Base-by-base conservation (phyloP, 306 rosid species). In the Bauhinia variegata region DNA sequence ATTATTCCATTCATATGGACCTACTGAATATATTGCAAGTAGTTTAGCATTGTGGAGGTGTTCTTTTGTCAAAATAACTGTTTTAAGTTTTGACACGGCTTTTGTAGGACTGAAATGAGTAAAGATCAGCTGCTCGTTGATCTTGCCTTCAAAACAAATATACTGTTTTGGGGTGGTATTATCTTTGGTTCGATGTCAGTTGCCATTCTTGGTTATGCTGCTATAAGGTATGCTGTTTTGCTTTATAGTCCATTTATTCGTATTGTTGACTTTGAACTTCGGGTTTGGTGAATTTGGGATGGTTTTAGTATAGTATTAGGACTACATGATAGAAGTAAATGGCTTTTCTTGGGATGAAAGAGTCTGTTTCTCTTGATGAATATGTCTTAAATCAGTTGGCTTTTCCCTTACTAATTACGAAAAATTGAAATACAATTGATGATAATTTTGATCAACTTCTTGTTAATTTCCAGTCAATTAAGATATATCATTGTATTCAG, bases 111-210 rank as follows among this genome's bases (percentile, higher is more conserved):
- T 49, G 90, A 86, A 63, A 72, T 82, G 90, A 82, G 70, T 23
- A 90, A 93, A 85, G 95, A 93, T 62, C 86, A 86, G 83, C 88
- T 93, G 92, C 79, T 93, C 68, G 47, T 43, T 44, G 86, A 88
- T 68, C 87, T 90, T 48, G 76, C 86, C 68, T 65, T 63, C 61
- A 79, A 57, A 75, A 59, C 84, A 1, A 93, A 75, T 65, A 4
- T 72, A 48, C 76, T 88, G 59, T 80, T 90, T 72, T 79, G 92
- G 88, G 55, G 84, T 73, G 83, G 97, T 50, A 13, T 86, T 58
- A 38, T 80, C 52, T 85, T 90, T 7, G 85, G 95, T 78, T 83
- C 96, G 6, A 16, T 93, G 48, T 86, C 99, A 28, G 39, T 88
- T 80, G 96, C 88, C 51, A 44, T 90, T 76, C 93, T 93, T 47